Base-by-base conservation (phyloP, 345 rosid genomes). In the Tarenaya hassleriana region DNA sequence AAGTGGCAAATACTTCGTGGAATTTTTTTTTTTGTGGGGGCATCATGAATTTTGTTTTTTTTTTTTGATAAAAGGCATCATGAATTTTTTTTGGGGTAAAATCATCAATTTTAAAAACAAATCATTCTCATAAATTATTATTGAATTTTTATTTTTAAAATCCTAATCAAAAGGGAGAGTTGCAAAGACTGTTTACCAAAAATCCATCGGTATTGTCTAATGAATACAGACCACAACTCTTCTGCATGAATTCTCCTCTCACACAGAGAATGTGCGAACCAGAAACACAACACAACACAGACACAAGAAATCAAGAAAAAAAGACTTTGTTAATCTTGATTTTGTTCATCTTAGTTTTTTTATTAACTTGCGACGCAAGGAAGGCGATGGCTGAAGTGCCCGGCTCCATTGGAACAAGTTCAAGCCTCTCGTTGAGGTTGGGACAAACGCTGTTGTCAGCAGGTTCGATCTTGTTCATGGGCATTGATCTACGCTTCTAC, bases 401-500 rank as follows among this genome's bases (percentile, higher is more conserved):
- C 57, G 90, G 94, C 27, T 78, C 88, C 24, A 67, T 86, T 0
- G 95, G 97, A 37, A 90, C 94, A 31, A 69, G 77, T 57, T 81
- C 80, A 16, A 68, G 95, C 64, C 82, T 86, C 56, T 73, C 91
- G 20, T 69, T 90, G 73, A 79, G 97, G 70, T 66, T 90, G 70
- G 88, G 83, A 10, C 94, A 90, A 66, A 67, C 83, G 46, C 45
- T 78, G 4, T 86, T 90, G 64, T 82, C 97, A 16, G 68, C 74
- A 43, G 91, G 88, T 43, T 80, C 94, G 74, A 90, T 90, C 38
- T 86, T 83, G 35, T 81, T 81, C 71, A 83, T 90, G 95, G 76
- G 90, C 50, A 14, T 82, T n/a, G 97, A 83, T 52, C 84, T 71
- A 64, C 80, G 83, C 44, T 90, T 86, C 80, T 83, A 83, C 56